These are phyloP conservation scores for Phytophthora podocarpi DNA, from an alignment of 352 stramenopile genomes.

Conservation along the genomic window DNA sequence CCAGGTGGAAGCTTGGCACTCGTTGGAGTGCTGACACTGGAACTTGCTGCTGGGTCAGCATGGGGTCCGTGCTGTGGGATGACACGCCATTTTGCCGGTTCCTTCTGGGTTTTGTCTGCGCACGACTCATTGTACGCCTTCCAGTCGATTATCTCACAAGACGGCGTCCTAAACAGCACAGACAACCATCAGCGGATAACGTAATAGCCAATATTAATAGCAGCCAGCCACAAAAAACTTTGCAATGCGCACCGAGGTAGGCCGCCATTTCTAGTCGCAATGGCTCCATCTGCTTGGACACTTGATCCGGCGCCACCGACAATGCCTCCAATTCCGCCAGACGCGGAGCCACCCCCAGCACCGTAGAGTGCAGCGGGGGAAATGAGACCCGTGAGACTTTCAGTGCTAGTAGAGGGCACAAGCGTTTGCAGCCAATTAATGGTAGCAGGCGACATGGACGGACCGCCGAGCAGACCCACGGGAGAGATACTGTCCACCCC, in stretches of 20 bases:
- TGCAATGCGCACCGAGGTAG: conserved; percentile 38
- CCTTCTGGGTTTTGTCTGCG: conserved; percentile 63
- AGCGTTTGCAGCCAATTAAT: conserved; percentile 83
- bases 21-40: neutral
- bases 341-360: conserved; percentile 21
- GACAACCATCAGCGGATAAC: neutral
- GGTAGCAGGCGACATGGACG: conserved; percentile 78
- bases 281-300: conserved; percentile 17
- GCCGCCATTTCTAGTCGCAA: conserved; percentile 11
- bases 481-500: conserved; percentile 61
- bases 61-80: conserved; percentile 82
- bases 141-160: conserved; percentile 86
- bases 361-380: conserved; percentile 57
- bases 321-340: conserved; percentile 18
- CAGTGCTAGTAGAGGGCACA: conserved; percentile 62
- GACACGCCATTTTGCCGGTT: conserved; percentile 70
- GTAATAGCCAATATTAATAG: neutral
- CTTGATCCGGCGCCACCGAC: conserved; percentile 16
- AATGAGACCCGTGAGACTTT: conserved; percentile 64
- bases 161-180: conserved; percentile 44
- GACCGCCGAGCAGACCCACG: conserved; percentile 50
- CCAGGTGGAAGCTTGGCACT: conserved; percentile 36
- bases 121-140: conserved; percentile 83
- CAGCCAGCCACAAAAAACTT: neutral
- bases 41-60: conserved; percentile 38